A percentile compares a stretch with the other conserved stretches of the same genome.
Conservation (phyloP, 2,329 filamentous ascomycete genomes). For the Thielaviopsis euricoi region DNA sequence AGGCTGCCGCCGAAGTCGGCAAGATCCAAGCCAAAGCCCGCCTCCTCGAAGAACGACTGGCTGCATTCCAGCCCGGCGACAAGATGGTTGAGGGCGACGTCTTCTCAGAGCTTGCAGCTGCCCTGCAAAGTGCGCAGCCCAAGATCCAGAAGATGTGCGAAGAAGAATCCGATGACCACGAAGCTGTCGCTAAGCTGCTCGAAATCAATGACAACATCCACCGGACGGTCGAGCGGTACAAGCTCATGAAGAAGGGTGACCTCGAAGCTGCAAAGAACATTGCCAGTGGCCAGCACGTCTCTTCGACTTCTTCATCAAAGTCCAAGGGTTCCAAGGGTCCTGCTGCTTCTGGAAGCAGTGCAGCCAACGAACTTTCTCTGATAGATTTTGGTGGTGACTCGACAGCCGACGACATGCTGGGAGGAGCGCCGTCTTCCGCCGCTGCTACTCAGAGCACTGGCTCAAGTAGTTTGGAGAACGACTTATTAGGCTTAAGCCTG, state of each 20-base stretch:
- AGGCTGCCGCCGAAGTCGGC: conserved; percentile 85
- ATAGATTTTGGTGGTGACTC: conserved; percentile 72
- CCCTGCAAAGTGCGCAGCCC: conserved; percentile 82
- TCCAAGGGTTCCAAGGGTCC: conserved; percentile 10
- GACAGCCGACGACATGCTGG: conserved; percentile 34
- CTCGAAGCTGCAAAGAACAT: conserved; percentile 69
- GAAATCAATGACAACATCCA: conserved; percentile 99
- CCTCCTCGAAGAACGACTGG: conserved; percentile 81
- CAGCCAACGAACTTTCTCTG: conserved; percentile 62
- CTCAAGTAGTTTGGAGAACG: conserved; percentile 51
- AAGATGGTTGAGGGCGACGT: conserved; percentile 52
- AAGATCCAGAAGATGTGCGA: conserved; percentile 99
- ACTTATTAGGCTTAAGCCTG: conserved; percentile 77
- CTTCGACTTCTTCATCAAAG: conserved; percentile 13
- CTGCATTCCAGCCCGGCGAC: conserved; percentile 68
- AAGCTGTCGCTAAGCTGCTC: conserved; percentile 85
- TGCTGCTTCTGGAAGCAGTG: conserved; percentile 38
- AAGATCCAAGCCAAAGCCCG: conserved; percentile 94
- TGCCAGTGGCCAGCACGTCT: conserved; percentile 52
- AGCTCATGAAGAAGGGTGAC: conserved; percentile 89
- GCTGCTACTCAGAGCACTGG: conserved; percentile 36
- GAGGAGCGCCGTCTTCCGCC: conserved; percentile 20
- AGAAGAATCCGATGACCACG: conserved; percentile 91
- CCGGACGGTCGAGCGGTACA: conserved; percentile 87
- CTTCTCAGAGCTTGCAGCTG: conserved; percentile 70